Conservation (phyloP, 108 stramenopile species). For the Nannochloropsis salina region DNA sequence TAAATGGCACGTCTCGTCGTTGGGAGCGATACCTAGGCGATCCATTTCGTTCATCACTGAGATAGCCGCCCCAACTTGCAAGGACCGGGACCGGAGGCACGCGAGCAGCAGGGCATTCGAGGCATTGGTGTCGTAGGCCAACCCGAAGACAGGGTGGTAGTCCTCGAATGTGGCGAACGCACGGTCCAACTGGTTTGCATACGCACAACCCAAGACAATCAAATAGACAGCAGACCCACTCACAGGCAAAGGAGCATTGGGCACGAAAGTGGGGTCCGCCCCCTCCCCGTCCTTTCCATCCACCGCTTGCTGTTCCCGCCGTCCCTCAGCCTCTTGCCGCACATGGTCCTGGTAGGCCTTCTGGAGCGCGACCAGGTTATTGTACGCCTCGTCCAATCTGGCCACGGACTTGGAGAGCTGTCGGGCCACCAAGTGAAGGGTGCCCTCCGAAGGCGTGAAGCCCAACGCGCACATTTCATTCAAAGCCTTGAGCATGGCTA, state of each 20-base stretch:
- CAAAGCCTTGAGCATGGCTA: not conserved
- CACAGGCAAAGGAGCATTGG: slow-evolving; percentile 17
- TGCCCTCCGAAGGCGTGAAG: not conserved
- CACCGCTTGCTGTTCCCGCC: not conserved
- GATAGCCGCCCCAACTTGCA: not conserved
- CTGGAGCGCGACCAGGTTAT: not conserved
- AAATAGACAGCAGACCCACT: not conserved
- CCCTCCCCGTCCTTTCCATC: not conserved
- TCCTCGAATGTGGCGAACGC: not conserved
- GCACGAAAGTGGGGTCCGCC: not conserved
- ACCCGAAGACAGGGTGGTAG: not conserved
- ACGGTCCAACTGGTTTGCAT: slow-evolving; percentile 1
- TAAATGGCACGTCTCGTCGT: slow-evolving; percentile 17
- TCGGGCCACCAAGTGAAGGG: not conserved
- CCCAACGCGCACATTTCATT: not conserved
- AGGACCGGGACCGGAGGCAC: not conserved
- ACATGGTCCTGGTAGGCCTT: not conserved
- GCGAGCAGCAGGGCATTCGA: not conserved
- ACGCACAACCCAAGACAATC: not conserved
- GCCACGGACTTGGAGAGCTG: not conserved
- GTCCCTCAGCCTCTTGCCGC: not conserved
- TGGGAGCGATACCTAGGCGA: not conserved
- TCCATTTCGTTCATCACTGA: not conserved
- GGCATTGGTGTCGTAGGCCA: not conserved
- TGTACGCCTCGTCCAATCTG: not conserved